phyloP scores from a whole-genome alignment of 176 grass and related monocot genomes.

The Pharus latifolius region DNA sequence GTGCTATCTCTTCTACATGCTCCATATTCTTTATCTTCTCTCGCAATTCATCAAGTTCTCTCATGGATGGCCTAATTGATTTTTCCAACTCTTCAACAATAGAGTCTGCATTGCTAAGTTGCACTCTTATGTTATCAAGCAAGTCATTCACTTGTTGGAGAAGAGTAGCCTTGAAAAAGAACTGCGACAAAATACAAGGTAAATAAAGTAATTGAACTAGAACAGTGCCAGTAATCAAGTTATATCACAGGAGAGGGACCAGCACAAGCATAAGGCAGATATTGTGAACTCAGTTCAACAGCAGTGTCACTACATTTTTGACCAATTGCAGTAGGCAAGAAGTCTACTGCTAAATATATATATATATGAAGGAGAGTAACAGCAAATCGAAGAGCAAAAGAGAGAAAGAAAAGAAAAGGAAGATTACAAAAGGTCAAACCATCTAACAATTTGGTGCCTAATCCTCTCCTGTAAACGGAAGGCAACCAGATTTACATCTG shows the following conservation, averaged over 20 bases:
- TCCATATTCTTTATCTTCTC: constrained; percentile 92
- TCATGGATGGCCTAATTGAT: constrained; percentile 53
- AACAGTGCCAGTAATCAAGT: background rate
- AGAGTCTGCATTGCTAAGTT: constrained; percentile 33
- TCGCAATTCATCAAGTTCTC: constrained; percentile 64
- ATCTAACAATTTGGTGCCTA: no score
- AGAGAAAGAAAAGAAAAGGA: no score
- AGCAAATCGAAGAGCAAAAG: no score
- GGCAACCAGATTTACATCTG: no score
- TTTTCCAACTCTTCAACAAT: constrained; percentile 64
- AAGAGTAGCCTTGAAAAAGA: constrained; percentile 97
- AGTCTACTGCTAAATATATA: no score
- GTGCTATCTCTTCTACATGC: constrained; percentile 87
- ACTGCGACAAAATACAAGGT: constrained; percentile 39
- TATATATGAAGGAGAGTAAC: no score
- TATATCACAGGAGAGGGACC: background rate
- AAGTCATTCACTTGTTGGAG: constrained; percentile 90
- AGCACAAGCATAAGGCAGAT: background rate
- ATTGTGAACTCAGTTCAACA: constrained; percentile 1
- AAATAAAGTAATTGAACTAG: background rate
- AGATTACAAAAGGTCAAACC: no score
- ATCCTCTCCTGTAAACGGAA: no score
- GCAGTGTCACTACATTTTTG: background rate
- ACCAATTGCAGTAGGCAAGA: background rate
- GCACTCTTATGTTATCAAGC: constrained; percentile 47